These are phyloP conservation scores for Globisporangium spiculum DNA, from an alignment of 352 stramenopile genomes.

Conservation along the genomic window DNA sequence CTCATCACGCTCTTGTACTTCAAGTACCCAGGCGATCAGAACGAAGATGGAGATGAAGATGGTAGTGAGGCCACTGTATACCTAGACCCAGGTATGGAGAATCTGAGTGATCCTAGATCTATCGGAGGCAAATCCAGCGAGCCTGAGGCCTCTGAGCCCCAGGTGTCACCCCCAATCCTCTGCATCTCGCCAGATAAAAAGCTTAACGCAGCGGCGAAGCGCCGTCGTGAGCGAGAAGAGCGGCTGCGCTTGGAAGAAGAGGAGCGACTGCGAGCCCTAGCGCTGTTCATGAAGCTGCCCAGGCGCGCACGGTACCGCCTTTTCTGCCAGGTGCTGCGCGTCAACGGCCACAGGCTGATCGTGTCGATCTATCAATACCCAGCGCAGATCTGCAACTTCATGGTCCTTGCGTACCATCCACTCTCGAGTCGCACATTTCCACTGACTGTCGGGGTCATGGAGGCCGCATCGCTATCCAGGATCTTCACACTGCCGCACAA, in stretches of 20 bases:
- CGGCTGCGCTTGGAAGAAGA: slow-evolving; percentile 45
- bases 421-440: slow-evolving; percentile 33
- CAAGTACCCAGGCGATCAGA: slow-evolving; percentile 30
- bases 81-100: background rate
- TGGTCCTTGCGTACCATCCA: slow-evolving; percentile 51
- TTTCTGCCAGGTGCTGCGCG: slow-evolving; percentile 24
- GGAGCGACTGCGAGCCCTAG: slow-evolving; percentile 41
- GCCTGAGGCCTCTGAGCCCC: background rate
- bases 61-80: background rate
- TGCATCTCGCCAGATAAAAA: slow-evolving; percentile 43
- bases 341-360: slow-evolving; percentile 43
- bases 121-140: background rate
- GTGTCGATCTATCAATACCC: slow-evolving; percentile 67
- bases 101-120: background rate
- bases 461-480: slow-evolving; percentile 36
- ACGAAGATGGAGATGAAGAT: background rate
- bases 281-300: slow-evolving; percentile 40
- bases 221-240: slow-evolving; percentile 52
- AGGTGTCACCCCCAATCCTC: slow-evolving; percentile 19
- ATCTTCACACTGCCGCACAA: slow-evolving; percentile 40
- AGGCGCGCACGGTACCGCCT: slow-evolving; percentile 49
- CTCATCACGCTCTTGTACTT: slow-evolving; percentile 66
- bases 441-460: slow-evolving; percentile 37
- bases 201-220: slow-evolving; percentile 39
- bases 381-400: slow-evolving; percentile 49